Percentiles rank a stretch among this genome's conserved stretches.
Evolutionary conservation across 495 filamentous ascomycete genomes (phyloP).

Genomic region (Gamarada debralockiae): DNA sequence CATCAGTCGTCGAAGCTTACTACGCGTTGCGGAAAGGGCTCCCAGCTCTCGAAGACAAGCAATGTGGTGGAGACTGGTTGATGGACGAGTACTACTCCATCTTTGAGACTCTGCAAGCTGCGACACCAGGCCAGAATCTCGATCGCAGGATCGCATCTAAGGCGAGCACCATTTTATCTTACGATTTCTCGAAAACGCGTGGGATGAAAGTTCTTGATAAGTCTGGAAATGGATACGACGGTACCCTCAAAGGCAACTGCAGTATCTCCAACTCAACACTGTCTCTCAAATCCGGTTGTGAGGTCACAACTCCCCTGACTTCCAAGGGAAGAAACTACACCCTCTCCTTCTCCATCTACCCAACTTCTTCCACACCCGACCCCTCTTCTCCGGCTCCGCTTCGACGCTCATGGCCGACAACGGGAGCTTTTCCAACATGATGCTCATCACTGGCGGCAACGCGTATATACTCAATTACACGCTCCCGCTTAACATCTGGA

Average conservation of each 20-base stretch:
- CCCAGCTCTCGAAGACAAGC: constrained; percentile 49
- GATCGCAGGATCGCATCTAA: constrained; percentile 38
- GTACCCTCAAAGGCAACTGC: constrained; percentile 28
- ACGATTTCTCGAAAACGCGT: constrained; percentile 23
- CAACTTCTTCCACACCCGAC: no score
- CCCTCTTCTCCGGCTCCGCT: constrained; percentile 38
- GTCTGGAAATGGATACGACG: constrained; percentile 45
- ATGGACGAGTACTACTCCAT: constrained; percentile 34
- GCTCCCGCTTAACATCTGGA: constrained; percentile 36
- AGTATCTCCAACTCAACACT: constrained; percentile 25
- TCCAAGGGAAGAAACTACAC: constrained; percentile 49
- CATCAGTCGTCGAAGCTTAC: constrained; percentile 43
- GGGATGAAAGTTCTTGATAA: constrained; percentile 27
- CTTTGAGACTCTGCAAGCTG: constrained; percentile 34
- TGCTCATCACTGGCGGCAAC: constrained; percentile 41
- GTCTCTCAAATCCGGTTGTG: constrained; percentile 28
- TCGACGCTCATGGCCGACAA: constrained; percentile 37
- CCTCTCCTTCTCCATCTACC: constrained; percentile 38
- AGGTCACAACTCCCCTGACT: constrained; percentile 36
- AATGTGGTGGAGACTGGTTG: constrained; percentile 46
- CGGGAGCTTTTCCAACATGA: constrained; percentile 35
- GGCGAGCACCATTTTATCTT: constrained; percentile 37
- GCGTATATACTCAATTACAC: constrained; percentile 41
- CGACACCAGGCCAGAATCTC: constrained; percentile 43
- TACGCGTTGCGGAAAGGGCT: constrained; percentile 44